A percentile compares a stretch with the other conserved stretches of the same genome.
These are phyloP conservation scores for Diaporthe sp. DNA, from an alignment of 2,329 filamentous ascomycete genomes.

Conservation along the genomic window DNA sequence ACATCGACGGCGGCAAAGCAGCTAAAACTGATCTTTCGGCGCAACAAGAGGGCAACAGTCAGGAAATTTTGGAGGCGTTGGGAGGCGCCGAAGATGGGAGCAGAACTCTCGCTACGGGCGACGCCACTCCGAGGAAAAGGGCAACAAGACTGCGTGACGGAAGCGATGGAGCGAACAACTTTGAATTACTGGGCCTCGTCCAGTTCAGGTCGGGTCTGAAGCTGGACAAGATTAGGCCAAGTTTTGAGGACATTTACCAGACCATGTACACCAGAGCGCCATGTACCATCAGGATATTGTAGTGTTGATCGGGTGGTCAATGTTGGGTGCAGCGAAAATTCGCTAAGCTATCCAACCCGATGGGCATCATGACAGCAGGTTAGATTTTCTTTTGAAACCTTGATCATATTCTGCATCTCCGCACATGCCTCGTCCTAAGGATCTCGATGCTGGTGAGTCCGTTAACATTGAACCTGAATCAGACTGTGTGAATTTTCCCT, in stretches of 20 bases:
- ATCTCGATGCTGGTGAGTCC: background rate
- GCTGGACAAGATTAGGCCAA: background rate
- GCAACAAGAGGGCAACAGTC: background rate
- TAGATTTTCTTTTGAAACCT: background rate
- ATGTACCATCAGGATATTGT: background rate
- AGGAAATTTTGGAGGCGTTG: too few species aligned
- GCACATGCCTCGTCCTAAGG: background rate
- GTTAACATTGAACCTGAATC: too few species aligned
- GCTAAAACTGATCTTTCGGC: too few species aligned
- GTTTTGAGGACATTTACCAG: background rate
- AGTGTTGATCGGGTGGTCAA: background rate
- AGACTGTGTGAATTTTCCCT: too few species aligned
- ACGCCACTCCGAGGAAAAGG: background rate
- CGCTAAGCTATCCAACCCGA: background rate
- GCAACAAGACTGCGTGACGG: background rate
- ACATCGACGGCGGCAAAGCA: accelerated
- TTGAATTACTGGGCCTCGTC: background rate
- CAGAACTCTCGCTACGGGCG: background rate
- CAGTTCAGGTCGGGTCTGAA: background rate
- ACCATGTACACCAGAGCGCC: background rate
- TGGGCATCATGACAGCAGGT: background rate
- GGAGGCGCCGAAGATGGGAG: background rate
- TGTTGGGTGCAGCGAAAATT: background rate
- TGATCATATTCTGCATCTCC: background rate
- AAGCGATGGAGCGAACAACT: background rate